These are phyloP conservation scores for Canariomyces notabilis DNA, from an alignment of 2,329 filamentous ascomycete species.

Conservation along the genomic window DNA sequence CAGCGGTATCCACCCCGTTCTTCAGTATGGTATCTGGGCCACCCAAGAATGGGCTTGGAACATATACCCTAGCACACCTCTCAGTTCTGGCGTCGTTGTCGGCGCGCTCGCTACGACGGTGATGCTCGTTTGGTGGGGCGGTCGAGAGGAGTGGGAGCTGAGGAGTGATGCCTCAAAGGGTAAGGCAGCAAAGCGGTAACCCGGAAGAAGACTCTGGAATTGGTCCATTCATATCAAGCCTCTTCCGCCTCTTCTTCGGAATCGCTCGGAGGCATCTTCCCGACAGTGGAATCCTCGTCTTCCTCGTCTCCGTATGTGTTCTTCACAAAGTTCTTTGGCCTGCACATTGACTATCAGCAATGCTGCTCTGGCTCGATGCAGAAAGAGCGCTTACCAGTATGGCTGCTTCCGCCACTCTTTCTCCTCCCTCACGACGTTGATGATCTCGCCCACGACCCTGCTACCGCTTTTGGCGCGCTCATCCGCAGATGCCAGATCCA, in stretches of 20 bases:
- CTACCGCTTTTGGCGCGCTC: constrained; percentile 56
- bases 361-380: not conserved
- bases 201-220: not conserved
- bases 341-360: constrained; percentile 33
- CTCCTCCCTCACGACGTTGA: constrained; percentile 89
- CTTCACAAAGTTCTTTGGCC: constrained; percentile 77
- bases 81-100: constrained; percentile 61
- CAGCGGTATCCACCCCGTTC: constrained; percentile 60
- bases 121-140: constrained; percentile 55
- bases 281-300: constrained; percentile 72
- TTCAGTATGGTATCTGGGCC: constrained; percentile 66
- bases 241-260: constrained; percentile 65
- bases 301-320: constrained; percentile 56
- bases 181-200: constrained; percentile 18
- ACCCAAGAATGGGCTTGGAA: constrained; percentile 94
- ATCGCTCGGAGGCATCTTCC: constrained; percentile 79
- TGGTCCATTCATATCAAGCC: constrained; percentile 11
- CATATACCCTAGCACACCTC: constrained; percentile 70
- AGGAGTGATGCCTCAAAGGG: constrained; percentile 10
- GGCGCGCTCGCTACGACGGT: constrained; percentile 64
- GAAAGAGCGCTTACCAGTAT: constrained; percentile 63
- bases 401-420: constrained; percentile 82
- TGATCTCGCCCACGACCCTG: constrained; percentile 80
- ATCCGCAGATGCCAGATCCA: constrained; percentile 63
- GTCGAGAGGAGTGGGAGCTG: constrained; percentile 24